These are phyloP conservation scores for Paecilomyces variotii DNA, from an alignment of 2,329 filamentous ascomycete genomes.

Conservation along the genomic window DNA sequence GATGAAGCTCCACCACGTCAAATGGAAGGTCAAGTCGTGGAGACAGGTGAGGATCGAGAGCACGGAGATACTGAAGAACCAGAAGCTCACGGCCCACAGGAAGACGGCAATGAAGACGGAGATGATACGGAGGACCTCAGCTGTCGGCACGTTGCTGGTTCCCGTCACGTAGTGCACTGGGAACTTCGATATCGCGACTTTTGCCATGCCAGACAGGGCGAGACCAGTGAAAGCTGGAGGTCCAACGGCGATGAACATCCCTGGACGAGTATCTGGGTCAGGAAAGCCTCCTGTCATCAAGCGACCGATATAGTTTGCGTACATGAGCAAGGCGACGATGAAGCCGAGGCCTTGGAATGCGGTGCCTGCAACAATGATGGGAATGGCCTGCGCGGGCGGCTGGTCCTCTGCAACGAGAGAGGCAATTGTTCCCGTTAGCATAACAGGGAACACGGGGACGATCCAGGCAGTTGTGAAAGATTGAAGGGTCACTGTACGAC, in stretches of 20 bases:
- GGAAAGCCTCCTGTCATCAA: conserved; percentile 38
- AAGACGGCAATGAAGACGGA: conserved; percentile 38
- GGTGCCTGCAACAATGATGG: conserved; percentile 37
- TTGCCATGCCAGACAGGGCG: conserved; percentile 42
- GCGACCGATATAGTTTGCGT: conserved; percentile 35
- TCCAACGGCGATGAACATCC: conserved; percentile 48
- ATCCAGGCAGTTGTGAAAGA: background rate
- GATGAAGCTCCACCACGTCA: conserved; percentile 19
- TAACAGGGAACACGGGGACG: conserved; percentile 15
- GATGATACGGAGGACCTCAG: conserved; percentile 16
- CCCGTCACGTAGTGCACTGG: conserved; percentile 22
- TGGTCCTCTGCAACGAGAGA: conserved; percentile 23
- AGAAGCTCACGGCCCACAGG: conserved; percentile 42
- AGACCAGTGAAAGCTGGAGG: conserved; percentile 37
- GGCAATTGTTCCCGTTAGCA: conserved; percentile 32
- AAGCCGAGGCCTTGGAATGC: conserved; percentile 41
- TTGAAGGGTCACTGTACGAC: conserved; percentile 5
- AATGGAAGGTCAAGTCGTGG: conserved; percentile 3
- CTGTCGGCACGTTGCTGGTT: background rate
- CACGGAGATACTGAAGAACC: conserved; percentile 42
- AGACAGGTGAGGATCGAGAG: conserved; percentile 23
- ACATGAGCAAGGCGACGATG: conserved; percentile 37
- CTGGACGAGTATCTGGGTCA: conserved; percentile 31
- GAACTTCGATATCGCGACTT: conserved; percentile 24
- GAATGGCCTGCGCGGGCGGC: conserved; percentile 22